Evolutionary conservation across 805 yeast species (phyloP), one percentile per base, ranked within the genome.

Genomic region (Suhomyces canberraensis): DNA sequence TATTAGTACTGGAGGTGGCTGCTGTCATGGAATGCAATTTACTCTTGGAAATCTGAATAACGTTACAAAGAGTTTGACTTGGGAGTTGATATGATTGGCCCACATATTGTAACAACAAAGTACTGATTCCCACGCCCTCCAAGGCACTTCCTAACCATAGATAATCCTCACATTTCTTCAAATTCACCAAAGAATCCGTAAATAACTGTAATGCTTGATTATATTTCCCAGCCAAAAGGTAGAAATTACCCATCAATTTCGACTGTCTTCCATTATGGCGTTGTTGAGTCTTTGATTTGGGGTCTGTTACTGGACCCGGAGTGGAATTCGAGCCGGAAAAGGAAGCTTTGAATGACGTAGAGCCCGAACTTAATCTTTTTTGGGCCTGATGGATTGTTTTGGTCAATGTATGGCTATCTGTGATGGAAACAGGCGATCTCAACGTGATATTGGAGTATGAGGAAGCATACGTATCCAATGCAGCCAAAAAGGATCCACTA

Each of bases 141-240:
- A 91, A 55, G 0, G 96, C 79, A 19, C 91, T 81, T 0, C 83
- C 98, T 11, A 87, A 69, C 98, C 98, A 93, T 7, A 93, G 63
- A 49, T 76, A 75, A 55, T 93, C 98, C 34, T 78, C 78, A 2
- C 81, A 68, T 9, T 75, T 68, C 41, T 77, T 78, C 36, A 88
- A 60, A 16, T 73, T 61, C 2, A 65, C 50, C 1, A 83, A 70
- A 0, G 96, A 81, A 27, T 89, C 95, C n/a, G 81, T 75, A 48
- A 89, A 81, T 40, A 79, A 78, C 16, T 71, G 66, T 36, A 90
- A 54, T 0, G 97, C 95, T 39, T 80, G 85, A 11, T 69, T 55
- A 30, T 83, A 71, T 36, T 84, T 76, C 1, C 98, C 98, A 1
- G 96, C 83, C 31, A 93, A 60, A 11, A 93, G 64, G 50, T 78